Evolutionary conservation across 768 basidiomycete genomes (phyloP).

Genomic region (Podaxis carcinomalis): DNA sequence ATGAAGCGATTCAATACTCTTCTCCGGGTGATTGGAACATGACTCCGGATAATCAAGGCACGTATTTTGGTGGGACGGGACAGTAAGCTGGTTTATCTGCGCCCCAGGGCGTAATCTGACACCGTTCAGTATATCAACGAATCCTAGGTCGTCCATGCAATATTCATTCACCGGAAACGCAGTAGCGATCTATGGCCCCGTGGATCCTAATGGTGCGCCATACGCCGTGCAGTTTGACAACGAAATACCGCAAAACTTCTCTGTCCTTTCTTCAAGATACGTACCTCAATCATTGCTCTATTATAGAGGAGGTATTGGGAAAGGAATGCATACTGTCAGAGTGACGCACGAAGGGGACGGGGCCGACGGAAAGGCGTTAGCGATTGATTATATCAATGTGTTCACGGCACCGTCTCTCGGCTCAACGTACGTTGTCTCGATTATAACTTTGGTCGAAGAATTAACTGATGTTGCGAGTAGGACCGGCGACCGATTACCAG

Average conservation of each 20-base stretch:
- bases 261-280: slow-evolving; percentile 18
- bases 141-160: slow-evolving; percentile 17
- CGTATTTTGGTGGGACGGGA: slow-evolving; percentile 41
- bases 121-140: slow-evolving; percentile 14
- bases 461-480: not conserved
- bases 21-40: slow-evolving; percentile 28
- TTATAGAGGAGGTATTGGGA: slow-evolving; percentile 22
- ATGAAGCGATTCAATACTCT: slow-evolving; percentile 31
- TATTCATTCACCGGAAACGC: slow-evolving; percentile 27
- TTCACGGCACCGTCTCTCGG: slow-evolving; percentile 22
- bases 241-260: slow-evolving; percentile 14
- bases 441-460: not conserved
- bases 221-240: slow-evolving; percentile 29
- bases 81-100: slow-evolving; percentile 28
- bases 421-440: slow-evolving; percentile 12
- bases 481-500: not conserved
- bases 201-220: slow-evolving; percentile 25
- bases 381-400: slow-evolving; percentile 27
- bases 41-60: slow-evolving; percentile 28
- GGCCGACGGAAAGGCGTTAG: slow-evolving; percentile 15
- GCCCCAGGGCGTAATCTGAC: not conserved
- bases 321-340: slow-evolving; percentile 23
- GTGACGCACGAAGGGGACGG: slow-evolving; percentile 11
- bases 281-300: slow-evolving; percentile 26
- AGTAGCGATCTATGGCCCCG: slow-evolving; percentile 35